Conservation (phyloP, 768 basidiomycete genomes). For the Trametes maxima region DNA sequence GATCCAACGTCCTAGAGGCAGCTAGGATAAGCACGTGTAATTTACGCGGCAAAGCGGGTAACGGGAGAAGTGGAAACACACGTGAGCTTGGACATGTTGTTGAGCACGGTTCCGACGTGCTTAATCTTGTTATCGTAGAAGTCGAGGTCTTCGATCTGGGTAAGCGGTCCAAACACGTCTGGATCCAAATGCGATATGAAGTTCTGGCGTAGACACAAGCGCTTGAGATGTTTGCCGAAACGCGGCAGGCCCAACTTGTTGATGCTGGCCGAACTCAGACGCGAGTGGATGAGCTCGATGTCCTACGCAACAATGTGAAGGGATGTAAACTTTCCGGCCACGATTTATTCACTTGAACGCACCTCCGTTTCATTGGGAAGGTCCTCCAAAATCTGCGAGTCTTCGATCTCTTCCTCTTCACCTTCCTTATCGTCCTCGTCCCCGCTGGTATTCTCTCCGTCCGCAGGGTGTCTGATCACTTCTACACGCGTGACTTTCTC, state of each 20-base stretch:
- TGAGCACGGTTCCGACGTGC: conserved; percentile 64
- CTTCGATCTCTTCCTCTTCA: conserved; percentile 37
- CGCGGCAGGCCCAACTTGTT: conserved; percentile 65
- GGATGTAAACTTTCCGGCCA: not conserved
- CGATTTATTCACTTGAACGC: conserved; percentile 33
- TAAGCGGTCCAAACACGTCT: conserved; percentile 65
- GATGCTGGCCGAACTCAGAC: conserved; percentile 62
- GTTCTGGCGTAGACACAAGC: conserved; percentile 87
- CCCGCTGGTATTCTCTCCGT: conserved; percentile 40
- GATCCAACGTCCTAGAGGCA: conserved; percentile 69
- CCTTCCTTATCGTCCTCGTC: conserved; percentile 53
- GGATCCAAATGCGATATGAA: conserved; percentile 73
- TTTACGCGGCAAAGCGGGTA: not conserved
- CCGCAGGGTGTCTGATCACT: conserved; percentile 29
- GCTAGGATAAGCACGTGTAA: not conserved
- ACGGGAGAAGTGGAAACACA: conserved; percentile 37
- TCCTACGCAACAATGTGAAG: conserved; percentile 52
- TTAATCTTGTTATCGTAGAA: conserved; percentile 96
- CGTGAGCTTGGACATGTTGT: conserved; percentile 56
- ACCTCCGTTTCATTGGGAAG: conserved; percentile 88
- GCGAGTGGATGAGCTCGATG: conserved; percentile 81
- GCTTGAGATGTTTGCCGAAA: conserved; percentile 69
- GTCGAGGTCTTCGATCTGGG: conserved; percentile 84
- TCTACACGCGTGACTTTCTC: conserved; percentile 36
- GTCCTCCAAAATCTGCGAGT: conserved; percentile 63